These are phyloP conservation scores for Gastrolobium bilobum DNA, from an alignment of 306 rosid genomes.

Conservation along the genomic window DNA sequence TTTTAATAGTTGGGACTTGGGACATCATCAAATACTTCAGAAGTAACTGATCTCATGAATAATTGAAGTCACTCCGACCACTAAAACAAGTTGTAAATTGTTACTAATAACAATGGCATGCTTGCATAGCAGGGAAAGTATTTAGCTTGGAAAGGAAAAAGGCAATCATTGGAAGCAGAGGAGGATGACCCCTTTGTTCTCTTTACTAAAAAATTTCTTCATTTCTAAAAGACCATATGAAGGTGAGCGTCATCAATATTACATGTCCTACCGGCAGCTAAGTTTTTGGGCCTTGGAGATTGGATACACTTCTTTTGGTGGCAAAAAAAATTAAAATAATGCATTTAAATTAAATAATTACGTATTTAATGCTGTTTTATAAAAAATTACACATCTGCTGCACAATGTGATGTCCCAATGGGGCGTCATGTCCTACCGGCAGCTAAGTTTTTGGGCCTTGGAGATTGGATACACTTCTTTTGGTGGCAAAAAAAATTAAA, in stretches of 20 bases:
- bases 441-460: no score
- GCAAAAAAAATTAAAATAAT: no score
- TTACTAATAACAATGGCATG: slow-evolving; percentile 26
- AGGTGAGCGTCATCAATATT: slow-evolving; percentile 33
- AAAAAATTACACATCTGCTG: no score
- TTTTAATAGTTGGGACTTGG: slow-evolving; percentile 10
- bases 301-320: background rate
- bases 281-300: slow-evolving; percentile 1
- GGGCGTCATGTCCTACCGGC: no score
- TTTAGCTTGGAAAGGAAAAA: slow-evolving; percentile 46
- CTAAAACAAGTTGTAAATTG: background rate
- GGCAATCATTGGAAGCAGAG: slow-evolving; percentile 36
- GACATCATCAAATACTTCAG: slow-evolving; percentile 25
- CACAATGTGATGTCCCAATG: no score
- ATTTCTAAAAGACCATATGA: slow-evolving; percentile 42
- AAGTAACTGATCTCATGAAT: background rate
- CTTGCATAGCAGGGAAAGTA: slow-evolving; percentile 46
- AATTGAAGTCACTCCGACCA: slow-evolving; percentile 22
- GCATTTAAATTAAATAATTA: no score
- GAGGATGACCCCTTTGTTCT: slow-evolving; percentile 17
- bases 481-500: no score
- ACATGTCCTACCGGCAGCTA: background rate
- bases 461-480: no score
- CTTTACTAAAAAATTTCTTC: slow-evolving; percentile 8
- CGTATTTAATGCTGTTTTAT: no score